Conservation (phyloP, 108 stramenopile species). For the Epithemia pelagica region DNA sequence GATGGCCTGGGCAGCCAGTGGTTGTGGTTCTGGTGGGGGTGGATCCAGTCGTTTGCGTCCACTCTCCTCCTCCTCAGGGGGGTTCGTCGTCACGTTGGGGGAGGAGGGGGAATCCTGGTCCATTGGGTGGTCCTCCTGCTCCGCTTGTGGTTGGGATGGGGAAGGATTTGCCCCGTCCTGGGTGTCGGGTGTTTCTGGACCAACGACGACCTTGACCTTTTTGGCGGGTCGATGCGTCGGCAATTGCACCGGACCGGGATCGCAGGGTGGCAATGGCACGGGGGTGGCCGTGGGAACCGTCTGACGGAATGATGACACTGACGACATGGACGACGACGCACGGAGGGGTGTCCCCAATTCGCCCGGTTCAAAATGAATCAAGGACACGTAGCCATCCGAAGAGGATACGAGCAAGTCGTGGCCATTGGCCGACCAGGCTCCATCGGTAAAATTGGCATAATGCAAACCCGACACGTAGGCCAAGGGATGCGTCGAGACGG, state of each 20-base stretch:
- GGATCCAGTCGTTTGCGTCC: too few relatives aligned
- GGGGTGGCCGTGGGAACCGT: neutral
- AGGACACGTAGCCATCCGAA: constrained; percentile 81
- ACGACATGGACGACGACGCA: neutral
- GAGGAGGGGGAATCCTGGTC: too few relatives aligned
- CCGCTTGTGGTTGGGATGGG: too few relatives aligned
- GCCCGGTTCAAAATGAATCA: constrained; percentile 64
- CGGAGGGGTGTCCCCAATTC: constrained; percentile 57
- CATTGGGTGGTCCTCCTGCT: too few relatives aligned
- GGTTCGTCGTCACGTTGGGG: too few relatives aligned
- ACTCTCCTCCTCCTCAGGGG: too few relatives aligned
- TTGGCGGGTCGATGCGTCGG: constrained; percentile 27
- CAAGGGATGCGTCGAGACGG: constrained; percentile 60
- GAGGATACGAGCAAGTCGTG: constrained; percentile 66
- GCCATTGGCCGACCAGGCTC: constrained; percentile 78
- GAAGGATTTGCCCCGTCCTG: too few relatives aligned
- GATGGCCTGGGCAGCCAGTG: too few relatives aligned
- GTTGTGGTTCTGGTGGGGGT: too few relatives aligned
- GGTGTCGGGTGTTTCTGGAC: too few relatives aligned
- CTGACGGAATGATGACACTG: neutral
- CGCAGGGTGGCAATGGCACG: constrained; percentile 22
- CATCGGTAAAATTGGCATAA: constrained; percentile 83
- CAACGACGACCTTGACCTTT: constrained; percentile 14
- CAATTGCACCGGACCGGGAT: constrained; percentile 18
- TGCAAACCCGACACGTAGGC: constrained; percentile 65